Evolutionary conservation across 2,329 filamentous ascomycete species (phyloP).

Genomic region (Arthrobotrys entomopaga): DNA sequence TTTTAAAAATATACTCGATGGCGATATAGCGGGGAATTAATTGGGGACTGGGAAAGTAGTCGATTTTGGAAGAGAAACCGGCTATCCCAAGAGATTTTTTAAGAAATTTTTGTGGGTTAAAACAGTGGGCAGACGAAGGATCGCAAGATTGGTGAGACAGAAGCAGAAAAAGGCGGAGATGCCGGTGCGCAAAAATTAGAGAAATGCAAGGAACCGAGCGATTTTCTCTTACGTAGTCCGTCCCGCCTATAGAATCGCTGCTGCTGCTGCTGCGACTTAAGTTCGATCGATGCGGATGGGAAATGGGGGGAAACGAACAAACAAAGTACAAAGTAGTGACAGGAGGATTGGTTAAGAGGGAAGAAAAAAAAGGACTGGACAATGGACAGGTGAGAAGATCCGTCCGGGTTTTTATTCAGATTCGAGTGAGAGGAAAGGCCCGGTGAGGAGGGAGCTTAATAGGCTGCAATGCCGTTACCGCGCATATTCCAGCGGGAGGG

Average conservation of each 20-base stretch:
- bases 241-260: no score
- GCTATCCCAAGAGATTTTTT: no score
- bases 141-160: background rate
- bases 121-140: background rate
- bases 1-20: background rate
- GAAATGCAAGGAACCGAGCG: slow-evolving; percentile 50
- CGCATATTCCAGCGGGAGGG: no score
- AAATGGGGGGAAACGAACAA: no score
- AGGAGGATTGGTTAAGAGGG: background rate
- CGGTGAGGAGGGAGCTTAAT: slow-evolving; percentile 5
- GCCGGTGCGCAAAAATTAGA: background rate
- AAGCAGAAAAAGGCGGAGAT: no score
- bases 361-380: background rate
- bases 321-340: background rate
- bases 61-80: background rate
- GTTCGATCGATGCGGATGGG: background rate
- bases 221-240: slow-evolving; percentile 18
- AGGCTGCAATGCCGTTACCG: slow-evolving; percentile 5
- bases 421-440: background rate
- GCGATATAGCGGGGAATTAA: background rate
- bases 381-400: background rate
- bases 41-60: background rate
- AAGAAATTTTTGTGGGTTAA: background rate
- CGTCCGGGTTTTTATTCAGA: slow-evolving; percentile 8
- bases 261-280: no score